Percentiles rank a stretch among this genome's conserved stretches.
These are phyloP conservation scores for Fusarium keratoplasticum DNA, from an alignment of 2,329 filamentous ascomycete species.

Conservation along the genomic window DNA sequence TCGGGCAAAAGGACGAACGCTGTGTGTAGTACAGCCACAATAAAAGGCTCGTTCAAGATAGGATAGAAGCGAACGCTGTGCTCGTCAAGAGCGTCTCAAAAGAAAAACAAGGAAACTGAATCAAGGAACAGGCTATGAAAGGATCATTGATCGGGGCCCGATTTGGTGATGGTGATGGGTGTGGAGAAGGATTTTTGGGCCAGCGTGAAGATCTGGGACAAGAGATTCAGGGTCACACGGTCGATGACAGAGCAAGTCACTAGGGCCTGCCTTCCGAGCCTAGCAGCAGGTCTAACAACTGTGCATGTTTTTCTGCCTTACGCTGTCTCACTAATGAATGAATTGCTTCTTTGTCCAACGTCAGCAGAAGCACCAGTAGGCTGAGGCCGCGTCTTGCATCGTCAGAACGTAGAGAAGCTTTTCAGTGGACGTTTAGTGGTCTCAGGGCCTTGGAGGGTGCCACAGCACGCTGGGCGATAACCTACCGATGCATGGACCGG, in stretches of 20 bases:
- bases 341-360: not conserved
- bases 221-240: slow-evolving; percentile 8
- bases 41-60: not conserved
- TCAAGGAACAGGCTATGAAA: slow-evolving; percentile 13
- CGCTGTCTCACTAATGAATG: not conserved
- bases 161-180: slow-evolving; percentile 12
- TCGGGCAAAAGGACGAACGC: not conserved
- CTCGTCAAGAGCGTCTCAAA: not conserved
- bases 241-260: not conserved
- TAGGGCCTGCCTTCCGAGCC: not conserved
- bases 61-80: not conserved
- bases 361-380: not conserved
- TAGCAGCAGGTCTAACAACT: not conserved
- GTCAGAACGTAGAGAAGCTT: not conserved
- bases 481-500: not conserved
- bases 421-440: not conserved
- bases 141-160: slow-evolving; percentile 26
- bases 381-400: not conserved
- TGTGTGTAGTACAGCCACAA: not conserved
- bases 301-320: not conserved
- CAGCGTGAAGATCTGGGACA: not conserved
- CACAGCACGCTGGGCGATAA: not conserved
- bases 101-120: not conserved
- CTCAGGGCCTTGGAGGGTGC: not conserved
- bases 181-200: slow-evolving; percentile 22